phyloP scores from a whole-genome alignment of 371 early-diverging fungal species.

The Mucor lusitanicus region DNA sequence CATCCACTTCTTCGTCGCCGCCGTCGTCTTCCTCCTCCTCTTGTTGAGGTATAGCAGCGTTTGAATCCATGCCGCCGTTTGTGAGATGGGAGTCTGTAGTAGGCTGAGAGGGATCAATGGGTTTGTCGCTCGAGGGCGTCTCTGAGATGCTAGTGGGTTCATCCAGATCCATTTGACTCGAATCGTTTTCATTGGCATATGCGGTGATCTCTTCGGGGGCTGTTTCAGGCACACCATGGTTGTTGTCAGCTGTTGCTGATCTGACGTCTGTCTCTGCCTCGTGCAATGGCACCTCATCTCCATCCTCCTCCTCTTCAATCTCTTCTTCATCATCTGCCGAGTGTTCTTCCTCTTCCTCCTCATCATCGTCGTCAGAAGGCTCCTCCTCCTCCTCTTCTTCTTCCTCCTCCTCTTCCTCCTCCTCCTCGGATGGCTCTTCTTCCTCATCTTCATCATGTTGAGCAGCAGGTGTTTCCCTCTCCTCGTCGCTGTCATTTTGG shows the following conservation, averaged over 20 bases:
- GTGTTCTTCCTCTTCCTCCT: slow-evolving; percentile 4
- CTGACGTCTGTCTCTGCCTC: slow-evolving; percentile 10
- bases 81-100: background rate
- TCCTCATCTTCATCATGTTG: slow-evolving; percentile 2
- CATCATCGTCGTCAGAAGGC: slow-evolving; percentile 1
- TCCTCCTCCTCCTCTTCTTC: slow-evolving; percentile 9
- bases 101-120: background rate
- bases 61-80: background rate
- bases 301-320: slow-evolving; percentile 7
- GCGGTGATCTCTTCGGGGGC: background rate
- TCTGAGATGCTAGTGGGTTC: background rate
- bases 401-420: slow-evolving; percentile 7
- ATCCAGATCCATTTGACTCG: background rate
- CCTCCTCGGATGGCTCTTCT: slow-evolving; percentile 12
- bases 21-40: slow-evolving; percentile 2
- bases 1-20: slow-evolving; percentile 3
- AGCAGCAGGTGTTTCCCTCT: background rate
- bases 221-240: background rate
- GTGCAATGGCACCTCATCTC: slow-evolving; percentile 5
- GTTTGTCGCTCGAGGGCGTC: background rate
- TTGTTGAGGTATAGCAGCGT: background rate
- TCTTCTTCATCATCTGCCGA: slow-evolving; percentile 6
- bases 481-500: background rate
- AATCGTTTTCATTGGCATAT: background rate
- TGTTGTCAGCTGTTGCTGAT: background rate